phyloP scores from a whole-genome alignment of 106 monocot species.

The Acorus calamus region DNA sequence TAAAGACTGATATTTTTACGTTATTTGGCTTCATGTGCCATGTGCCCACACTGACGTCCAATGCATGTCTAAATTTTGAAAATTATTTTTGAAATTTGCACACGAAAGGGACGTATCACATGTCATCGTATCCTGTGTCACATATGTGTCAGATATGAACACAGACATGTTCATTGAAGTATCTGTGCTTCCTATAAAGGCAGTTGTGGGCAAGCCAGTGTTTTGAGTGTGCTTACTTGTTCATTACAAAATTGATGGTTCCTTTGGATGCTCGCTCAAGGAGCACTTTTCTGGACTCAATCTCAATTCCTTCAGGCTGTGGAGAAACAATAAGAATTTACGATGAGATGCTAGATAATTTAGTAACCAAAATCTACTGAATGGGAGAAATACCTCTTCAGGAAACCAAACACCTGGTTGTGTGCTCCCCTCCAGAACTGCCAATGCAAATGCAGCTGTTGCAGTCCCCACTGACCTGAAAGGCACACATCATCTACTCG shows the following conservation, averaged over 20 bases:
- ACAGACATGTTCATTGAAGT: too few relatives aligned
- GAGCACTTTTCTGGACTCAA: slow-evolving; percentile 67
- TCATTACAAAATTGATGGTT: slow-evolving; percentile 69
- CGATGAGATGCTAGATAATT: neutral
- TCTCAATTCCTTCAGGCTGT: slow-evolving; percentile 68
- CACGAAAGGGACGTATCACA: too few relatives aligned
- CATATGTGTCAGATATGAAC: too few relatives aligned
- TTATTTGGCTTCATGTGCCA: too few relatives aligned
- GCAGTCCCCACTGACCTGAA: slow-evolving; percentile 65
- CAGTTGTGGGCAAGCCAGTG: too few relatives aligned
- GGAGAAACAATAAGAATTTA: slow-evolving; percentile 1
- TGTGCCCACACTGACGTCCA: too few relatives aligned
- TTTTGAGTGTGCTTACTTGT: slow-evolving; percentile 42
- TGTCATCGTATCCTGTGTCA: too few relatives aligned
- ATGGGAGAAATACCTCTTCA: slow-evolving; percentile 50
- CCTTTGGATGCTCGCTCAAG: slow-evolving; percentile 69
- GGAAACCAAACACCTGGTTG: slow-evolving; percentile 98
- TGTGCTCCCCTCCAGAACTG: slow-evolving; percentile 75
- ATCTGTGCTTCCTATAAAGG: too few relatives aligned
- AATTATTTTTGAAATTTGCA: too few relatives aligned
- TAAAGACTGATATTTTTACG: too few relatives aligned
- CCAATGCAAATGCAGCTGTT: slow-evolving; percentile 78
- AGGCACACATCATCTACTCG: neutral
- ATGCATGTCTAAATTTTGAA: too few relatives aligned
- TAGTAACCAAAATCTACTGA: too few relatives aligned